These are phyloP conservation scores for Botrytis fabae DNA, from an alignment of 2,329 filamentous ascomycete genomes.

Conservation along the genomic window DNA sequence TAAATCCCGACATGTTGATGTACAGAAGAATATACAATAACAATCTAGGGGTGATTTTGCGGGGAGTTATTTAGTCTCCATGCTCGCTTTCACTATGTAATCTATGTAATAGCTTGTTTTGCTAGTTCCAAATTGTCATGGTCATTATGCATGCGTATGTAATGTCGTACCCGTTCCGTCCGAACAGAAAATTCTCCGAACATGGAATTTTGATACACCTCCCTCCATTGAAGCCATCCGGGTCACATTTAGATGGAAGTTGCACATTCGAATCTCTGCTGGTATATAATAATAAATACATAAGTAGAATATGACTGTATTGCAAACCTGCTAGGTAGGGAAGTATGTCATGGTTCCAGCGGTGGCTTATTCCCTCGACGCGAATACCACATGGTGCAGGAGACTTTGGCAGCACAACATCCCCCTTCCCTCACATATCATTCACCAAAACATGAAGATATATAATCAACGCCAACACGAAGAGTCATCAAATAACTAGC, in stretches of 20 bases:
- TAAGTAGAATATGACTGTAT: neutral
- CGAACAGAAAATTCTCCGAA: neutral
- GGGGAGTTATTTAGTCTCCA: conserved; percentile 2
- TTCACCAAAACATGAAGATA: neutral
- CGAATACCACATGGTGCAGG: neutral
- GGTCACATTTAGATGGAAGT: neutral
- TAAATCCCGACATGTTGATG: conserved; percentile 41
- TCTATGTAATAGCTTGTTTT: conserved; percentile 13
- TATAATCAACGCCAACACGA: neutral
- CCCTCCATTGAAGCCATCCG: neutral
- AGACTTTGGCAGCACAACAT: neutral
- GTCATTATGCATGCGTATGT: neutral
- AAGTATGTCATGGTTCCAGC: neutral
- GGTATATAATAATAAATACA: neutral
- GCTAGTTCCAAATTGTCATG: conserved; percentile 10
- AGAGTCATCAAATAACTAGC: neutral
- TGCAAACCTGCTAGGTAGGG: neutral
- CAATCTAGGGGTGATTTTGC: conserved; percentile 8
- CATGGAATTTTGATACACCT: neutral
- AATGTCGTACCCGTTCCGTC: neutral
- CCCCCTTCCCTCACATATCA: neutral
- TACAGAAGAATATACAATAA: neutral
- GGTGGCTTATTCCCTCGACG: neutral
- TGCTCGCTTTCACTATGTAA: neutral
- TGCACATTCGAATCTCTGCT: neutral